Percentiles rank a stretch among this genome's conserved stretches.
Conservation (phyloP, 2,329 filamentous ascomycete genomes). For the Penicillium sp. region DNA sequence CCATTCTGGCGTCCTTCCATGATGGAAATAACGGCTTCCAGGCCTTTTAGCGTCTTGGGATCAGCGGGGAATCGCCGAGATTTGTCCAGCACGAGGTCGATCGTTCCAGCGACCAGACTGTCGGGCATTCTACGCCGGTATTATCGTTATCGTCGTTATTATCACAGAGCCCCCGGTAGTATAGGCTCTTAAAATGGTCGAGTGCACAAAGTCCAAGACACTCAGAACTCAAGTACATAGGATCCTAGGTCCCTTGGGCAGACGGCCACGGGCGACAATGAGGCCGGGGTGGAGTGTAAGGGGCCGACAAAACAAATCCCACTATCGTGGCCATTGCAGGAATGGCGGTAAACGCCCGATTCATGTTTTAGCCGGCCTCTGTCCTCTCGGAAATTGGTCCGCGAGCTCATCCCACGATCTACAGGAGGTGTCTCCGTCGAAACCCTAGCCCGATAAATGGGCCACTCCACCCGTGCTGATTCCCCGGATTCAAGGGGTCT, state of each 20-base stretch:
- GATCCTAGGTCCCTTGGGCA: neutral
- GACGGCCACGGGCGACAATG: neutral
- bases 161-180: neutral
- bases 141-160: too few species aligned
- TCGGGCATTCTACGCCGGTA: constrained; percentile 1
- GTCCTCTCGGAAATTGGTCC: neutral
- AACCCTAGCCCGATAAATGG: neutral
- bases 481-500: constrained; percentile 21
- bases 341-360: constrained; percentile 9
- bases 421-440: neutral
- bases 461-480: neutral
- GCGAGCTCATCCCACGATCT: neutral
- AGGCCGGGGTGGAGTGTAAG: neutral
- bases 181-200: neutral
- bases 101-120: constrained; percentile 12
- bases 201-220: neutral
- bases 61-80: neutral
- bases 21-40: neutral
- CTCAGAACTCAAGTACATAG: neutral
- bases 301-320: neutral
- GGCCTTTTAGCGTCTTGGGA: neutral
- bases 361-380: constrained; percentile 9
- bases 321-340: neutral
- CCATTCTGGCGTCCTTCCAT: neutral
- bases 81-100: neutral